Base-by-base conservation (phyloP, 176 grass and related monocot species). In the Musa beccarii region DNA sequence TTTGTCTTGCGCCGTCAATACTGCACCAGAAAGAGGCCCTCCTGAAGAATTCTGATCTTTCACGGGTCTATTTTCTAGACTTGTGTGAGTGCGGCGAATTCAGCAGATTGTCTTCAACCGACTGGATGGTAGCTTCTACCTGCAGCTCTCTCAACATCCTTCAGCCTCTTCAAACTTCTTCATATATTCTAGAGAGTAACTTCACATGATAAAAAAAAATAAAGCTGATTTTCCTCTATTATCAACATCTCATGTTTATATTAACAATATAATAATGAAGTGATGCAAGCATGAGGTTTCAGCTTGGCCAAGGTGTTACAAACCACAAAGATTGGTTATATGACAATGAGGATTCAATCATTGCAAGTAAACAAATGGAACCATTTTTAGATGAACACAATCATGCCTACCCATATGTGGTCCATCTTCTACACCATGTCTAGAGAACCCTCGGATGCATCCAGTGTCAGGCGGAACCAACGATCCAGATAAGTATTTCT, bases 401-500 rank as follows among this genome's bases (percentile, higher is more conserved):
- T 73, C 49, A 19, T 61, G 81, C 83, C 78, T 81, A 52, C 77
- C 72, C 26, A 1, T 10, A 77, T 86, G 82, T 69, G 82, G 75
- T 77, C 72, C 80, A 84, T 89, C 80, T 73, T 84, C 76, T 69
- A 69, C 52, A 59, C 79, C 82, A 15, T 88, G 89, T 72, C 67
- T 79, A 34, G 84, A 86, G 53, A 96, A 70, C 89, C 89, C 86
- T 66, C 6, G 78, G 75, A 92, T 82, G 80, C 73, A 92, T 84
- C 93, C 93, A 75, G 87, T 96, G 78, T 90, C 78, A 19, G 87
- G 81, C 29, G 82, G 29, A 69, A 86, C 61, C 72, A 96, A 82
- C 74, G 89, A 96, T 86, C 93, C 93, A 66, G 80, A 90, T 25
- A 96, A 90, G 81, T 83, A 90, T 81, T 79, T 90, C 91, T 83